These are phyloP conservation scores for Aspergillus campestris DNA, from an alignment of 495 filamentous ascomycete species.

Conservation along the genomic window DNA sequence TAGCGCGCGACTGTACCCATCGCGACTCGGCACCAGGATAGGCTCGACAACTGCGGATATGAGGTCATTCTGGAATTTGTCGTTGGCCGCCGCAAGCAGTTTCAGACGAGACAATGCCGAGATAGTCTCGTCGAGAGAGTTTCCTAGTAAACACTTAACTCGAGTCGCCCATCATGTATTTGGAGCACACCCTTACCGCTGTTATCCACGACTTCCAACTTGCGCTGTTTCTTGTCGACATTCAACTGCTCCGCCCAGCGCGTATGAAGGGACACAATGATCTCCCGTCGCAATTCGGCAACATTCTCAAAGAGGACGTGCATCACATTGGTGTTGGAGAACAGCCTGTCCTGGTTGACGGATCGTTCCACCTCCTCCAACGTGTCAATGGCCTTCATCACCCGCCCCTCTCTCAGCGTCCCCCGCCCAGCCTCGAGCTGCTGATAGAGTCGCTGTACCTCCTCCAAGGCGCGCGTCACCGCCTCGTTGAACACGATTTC, in stretches of 20 bases:
- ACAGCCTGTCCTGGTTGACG: constrained; percentile 22
- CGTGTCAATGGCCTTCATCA: constrained; percentile 49
- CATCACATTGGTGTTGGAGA: constrained; percentile 33
- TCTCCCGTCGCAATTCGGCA: constrained; percentile 22
- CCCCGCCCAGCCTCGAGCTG: constrained; percentile 38
- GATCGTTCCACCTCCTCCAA: constrained; percentile 46
- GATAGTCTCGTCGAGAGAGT: constrained; percentile 28
- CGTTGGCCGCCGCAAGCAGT: constrained; percentile 24
- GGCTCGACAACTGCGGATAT: constrained; percentile 25
- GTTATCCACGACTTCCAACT: constrained; percentile 37
- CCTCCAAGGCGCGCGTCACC: constrained; percentile 52
- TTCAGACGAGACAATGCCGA: constrained; percentile 24
- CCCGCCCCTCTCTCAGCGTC: constrained; percentile 35
- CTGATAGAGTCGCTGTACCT: constrained; percentile 41
- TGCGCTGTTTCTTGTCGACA: constrained; percentile 41
- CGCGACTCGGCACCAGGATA: constrained; percentile 18
- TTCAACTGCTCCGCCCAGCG: constrained; percentile 47
- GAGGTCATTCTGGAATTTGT: constrained; percentile 29
- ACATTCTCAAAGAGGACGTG: constrained; percentile 26
- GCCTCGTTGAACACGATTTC: constrained; percentile 72
- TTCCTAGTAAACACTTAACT: not conserved
- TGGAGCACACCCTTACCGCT: constrained; percentile 13
- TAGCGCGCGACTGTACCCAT: constrained; percentile 23
- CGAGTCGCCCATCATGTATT: not conserved
- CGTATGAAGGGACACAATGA: constrained; percentile 21